Evolutionary conservation across 345 rosid species (phyloP).

Genomic region (Lepidium didymum): DNA sequence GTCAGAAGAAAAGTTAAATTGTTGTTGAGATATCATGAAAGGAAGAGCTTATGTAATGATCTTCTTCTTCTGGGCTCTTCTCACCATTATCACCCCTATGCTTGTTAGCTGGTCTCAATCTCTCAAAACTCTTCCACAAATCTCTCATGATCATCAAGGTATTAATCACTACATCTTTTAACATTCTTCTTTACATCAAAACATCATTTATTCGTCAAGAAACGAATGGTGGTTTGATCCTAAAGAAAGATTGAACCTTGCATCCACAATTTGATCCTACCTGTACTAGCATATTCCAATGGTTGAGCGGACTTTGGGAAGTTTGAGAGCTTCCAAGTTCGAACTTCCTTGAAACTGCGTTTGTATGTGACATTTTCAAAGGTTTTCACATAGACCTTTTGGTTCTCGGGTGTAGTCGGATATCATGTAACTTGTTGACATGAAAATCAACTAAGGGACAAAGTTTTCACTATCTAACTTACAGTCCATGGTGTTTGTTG

Average conservation of each 20-base stretch:
- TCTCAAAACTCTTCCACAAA: constrained; percentile 25
- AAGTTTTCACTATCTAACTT: no score
- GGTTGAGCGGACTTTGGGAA: no score
- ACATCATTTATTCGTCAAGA: not conserved
- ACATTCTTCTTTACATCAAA: not conserved
- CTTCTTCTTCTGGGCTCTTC: constrained; percentile 92
- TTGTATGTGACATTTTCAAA: no score
- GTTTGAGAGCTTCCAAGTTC: no score
- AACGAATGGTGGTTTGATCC: not conserved
- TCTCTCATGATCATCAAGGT: constrained; percentile 12
- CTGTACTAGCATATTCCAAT: no score
- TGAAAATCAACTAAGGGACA: no score
- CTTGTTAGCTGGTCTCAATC: constrained; percentile 74
- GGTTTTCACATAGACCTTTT: no score
- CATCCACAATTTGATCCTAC: not conserved
- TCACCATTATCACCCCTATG: constrained; percentile 77
- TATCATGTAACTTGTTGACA: no score
- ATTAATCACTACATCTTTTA: not conserved
- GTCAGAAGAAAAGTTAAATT: not conserved
- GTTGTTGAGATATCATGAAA: constrained; percentile 44
- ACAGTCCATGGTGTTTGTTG: no score
- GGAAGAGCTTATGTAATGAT: constrained; percentile 64
- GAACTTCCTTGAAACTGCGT: no score
- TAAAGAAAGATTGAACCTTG: not conserved
- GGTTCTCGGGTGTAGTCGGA: no score